Percentiles rank a stretch among this genome's conserved stretches.
phyloP scores from a whole-genome alignment of 345 rosid species.

The Brassica incana region DNA sequence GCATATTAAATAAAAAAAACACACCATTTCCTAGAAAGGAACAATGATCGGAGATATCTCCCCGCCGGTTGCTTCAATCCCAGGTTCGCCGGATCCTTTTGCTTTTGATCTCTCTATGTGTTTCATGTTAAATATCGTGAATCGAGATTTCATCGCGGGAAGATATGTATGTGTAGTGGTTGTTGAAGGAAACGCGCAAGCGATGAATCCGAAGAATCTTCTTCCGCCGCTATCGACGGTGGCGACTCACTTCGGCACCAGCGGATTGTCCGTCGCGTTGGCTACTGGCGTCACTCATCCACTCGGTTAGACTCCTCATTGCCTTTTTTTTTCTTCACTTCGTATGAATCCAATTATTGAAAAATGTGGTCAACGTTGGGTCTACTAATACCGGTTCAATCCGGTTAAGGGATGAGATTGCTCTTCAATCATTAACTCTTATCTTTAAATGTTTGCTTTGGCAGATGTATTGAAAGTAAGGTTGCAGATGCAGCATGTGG shows the following conservation, averaged over 20 bases:
- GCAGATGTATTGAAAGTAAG: conserved; percentile 92
- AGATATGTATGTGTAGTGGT: not conserved
- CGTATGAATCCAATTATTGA: not conserved
- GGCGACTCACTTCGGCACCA: conserved; percentile 68
- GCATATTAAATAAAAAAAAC: not conserved
- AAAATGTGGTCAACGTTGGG: not conserved
- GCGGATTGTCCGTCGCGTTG: conserved; percentile 69
- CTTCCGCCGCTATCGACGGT: conserved; percentile 50
- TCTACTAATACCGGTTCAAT: too few species aligned
- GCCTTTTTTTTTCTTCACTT: not conserved
- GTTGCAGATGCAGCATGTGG: conserved; percentile 87
- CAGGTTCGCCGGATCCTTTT: conserved; percentile 32
- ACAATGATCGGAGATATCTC: conserved; percentile 39
- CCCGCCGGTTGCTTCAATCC: conserved; percentile 38
- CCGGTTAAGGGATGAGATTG: too few species aligned
- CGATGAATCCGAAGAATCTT: conserved; percentile 41
- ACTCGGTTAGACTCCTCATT: conserved; percentile 49
- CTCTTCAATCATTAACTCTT: too few species aligned
- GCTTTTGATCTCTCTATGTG: not conserved
- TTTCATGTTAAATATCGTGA: not conserved
- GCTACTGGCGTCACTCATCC: conserved; percentile 87
- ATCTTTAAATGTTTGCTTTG: not conserved
- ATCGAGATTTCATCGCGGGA: not conserved
- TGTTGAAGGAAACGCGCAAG: conserved; percentile 31
- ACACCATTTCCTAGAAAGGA: not conserved